phyloP scores from a whole-genome alignment of 352 stramenopile genomes.

The Phytopythium helicoides region DNA sequence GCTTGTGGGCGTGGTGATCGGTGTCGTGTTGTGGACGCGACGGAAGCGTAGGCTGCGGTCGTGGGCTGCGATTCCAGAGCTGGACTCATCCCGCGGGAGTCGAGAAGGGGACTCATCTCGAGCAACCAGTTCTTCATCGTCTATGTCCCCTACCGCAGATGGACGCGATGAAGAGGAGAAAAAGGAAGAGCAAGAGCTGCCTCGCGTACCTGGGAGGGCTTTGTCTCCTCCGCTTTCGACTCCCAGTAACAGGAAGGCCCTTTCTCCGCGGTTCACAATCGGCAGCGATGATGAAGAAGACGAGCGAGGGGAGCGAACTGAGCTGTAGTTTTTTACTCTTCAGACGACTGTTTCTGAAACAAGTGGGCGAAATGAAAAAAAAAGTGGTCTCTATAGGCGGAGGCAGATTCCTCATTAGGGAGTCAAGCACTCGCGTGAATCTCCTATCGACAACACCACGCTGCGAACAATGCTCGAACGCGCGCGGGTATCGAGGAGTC shows the following conservation, averaged over 20 bases:
- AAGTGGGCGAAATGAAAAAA: too few relatives aligned
- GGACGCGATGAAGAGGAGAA: background rate
- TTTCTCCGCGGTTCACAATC: constrained; percentile 45
- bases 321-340: constrained; percentile 4
- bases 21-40: constrained; percentile 41
- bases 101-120: background rate
- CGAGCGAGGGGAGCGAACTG: constrained; percentile 10
- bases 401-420: too few relatives aligned
- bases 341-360: too few relatives aligned
- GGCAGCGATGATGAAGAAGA: constrained; percentile 39
- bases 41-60: constrained; percentile 35
- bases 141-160: background rate
- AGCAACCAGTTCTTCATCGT: constrained; percentile 4
- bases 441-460: too few relatives aligned
- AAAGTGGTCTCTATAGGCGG: too few relatives aligned
- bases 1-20: constrained; percentile 49
- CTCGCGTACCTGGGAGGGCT: background rate
- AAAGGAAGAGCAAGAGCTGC: background rate
- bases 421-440: too few relatives aligned
- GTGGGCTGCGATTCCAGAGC: constrained; percentile 51
- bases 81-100: constrained; percentile 16
- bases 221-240: constrained; percentile 23
- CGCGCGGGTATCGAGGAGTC: too few relatives aligned
- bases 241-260: constrained; percentile 17
- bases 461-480: too few relatives aligned